Evolutionary conservation across 768 basidiomycete genomes (phyloP), one percentile per base, ranked within the genome.

Genomic region (Trametes cinnabarina): DNA sequence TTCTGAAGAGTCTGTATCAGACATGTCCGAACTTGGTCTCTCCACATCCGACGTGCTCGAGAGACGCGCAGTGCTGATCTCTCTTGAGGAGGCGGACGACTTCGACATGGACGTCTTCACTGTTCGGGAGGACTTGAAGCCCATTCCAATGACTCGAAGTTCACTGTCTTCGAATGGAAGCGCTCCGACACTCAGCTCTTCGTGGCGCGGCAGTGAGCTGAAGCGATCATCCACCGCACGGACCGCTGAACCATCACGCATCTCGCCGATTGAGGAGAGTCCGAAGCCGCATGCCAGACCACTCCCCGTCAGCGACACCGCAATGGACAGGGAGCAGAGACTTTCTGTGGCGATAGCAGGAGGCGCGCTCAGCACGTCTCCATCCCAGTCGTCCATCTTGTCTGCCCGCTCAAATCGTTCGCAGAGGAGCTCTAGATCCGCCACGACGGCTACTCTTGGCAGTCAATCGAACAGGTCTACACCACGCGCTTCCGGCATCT

Each of bases 91-190:
- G 30, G 87, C 87, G 0, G 86, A 92, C 39, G 80, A 82, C 61
- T 91, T 90, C 59, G 92, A 94, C 68, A 72, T 81, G 58, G 83
- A 88, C 41, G 76, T 85, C 3, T 94, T 94, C 69, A 70, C 82
- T 0, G 68, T 81, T 41, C 80, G 62, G 35, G 78, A 72, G 64
- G 77, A 79, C 65, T 63, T 65, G 40, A 70, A 75, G 60, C 56
- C 66, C 15, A 63, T 58, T 57, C 65, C 68, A 6, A 58, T 51
- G 37, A 65, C 68, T 53, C 74, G 78, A 35, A 71, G 73, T 37
- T 77, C 81, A 17, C 66, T 76, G 28, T 68, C 73, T 17, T 81
- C 80, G 3, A 77, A 76, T 3, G 41, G 65, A 12, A 71, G 70
- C 62, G 72, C 69, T n/a, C 73, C 76, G 4, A 64, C 72, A n/a